Percentiles rank a stretch among this genome's conserved stretches.
These are phyloP conservation scores for Pneumocystis canis DNA, from an alignment of 1,139 yeast genomes.

Conservation along the genomic window DNA sequence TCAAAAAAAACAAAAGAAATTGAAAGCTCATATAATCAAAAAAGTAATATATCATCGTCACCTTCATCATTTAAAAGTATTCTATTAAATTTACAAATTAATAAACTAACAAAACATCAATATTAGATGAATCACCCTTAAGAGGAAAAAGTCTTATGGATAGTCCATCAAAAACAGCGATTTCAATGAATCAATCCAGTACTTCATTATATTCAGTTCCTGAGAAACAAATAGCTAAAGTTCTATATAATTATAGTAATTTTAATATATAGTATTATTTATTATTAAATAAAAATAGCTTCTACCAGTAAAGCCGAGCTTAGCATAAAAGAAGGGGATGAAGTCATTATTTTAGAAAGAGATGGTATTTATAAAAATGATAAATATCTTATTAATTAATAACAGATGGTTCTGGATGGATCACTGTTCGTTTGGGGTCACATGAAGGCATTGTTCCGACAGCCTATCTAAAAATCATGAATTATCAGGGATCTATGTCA, in stretches of 20 bases:
- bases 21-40: slow-evolving; percentile 2
- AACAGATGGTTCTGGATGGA: slow-evolving; percentile 86
- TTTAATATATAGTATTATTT: neutral
- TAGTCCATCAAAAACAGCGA: neutral
- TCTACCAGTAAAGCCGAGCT: slow-evolving; percentile 69
- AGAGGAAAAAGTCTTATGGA: neutral
- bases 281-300: slow-evolving; percentile 15
- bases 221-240: slow-evolving; percentile 4
- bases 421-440: slow-evolving; percentile 35
- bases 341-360: slow-evolving; percentile 39
- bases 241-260: neutral
- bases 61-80: neutral
- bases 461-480: slow-evolving; percentile 46
- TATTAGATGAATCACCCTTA: neutral
- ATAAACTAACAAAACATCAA: neutral
- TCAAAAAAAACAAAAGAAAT: slow-evolving; percentile 11
- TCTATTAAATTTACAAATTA: neutral
- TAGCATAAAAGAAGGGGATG: slow-evolving; percentile 46
- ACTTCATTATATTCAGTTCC: slow-evolving; percentile 6
- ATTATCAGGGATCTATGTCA: slow-evolving; percentile 3
- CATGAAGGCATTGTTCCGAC: slow-evolving; percentile 75
- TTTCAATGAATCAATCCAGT: neutral
- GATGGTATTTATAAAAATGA: slow-evolving; percentile 28
- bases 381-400: neutral
- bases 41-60: neutral